Conservation (phyloP, 2,329 filamentous ascomycete genomes). For the Talaromyces sp. region DNA sequence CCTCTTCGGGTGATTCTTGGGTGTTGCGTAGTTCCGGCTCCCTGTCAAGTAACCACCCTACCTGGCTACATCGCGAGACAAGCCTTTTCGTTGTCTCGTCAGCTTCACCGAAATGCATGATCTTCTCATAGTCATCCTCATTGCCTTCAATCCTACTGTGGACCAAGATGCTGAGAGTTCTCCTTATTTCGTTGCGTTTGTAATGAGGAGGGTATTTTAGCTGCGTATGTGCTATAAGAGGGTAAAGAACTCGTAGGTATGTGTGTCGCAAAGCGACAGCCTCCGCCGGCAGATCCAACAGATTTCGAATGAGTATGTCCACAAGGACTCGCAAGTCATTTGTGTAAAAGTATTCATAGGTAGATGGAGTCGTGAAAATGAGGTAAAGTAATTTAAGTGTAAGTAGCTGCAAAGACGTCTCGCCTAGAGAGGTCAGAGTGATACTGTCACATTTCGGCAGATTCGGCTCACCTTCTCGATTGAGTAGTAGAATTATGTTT, state of each 20-base stretch:
- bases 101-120: slow-evolving; percentile 49
- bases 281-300: slow-evolving; percentile 92
- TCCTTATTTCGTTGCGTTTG: slow-evolving; percentile 80
- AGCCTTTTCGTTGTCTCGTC: slow-evolving; percentile 50
- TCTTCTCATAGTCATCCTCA: slow-evolving; percentile 43
- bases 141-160: slow-evolving; percentile 66
- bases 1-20: slow-evolving; percentile 9
- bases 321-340: slow-evolving; percentile 92
- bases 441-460: background rate
- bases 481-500: slow-evolving; percentile 92
- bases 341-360: slow-evolving; percentile 97
- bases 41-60: slow-evolving; percentile 42
- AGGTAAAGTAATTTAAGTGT: slow-evolving; percentile 95
- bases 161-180: slow-evolving; percentile 69
- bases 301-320: slow-evolving; percentile 92
- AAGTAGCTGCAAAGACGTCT: slow-evolving; percentile 90
- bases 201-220: slow-evolving; percentile 83
- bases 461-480: slow-evolving; percentile 66
- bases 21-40: slow-evolving; percentile 19
- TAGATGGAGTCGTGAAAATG: slow-evolving; percentile 85
- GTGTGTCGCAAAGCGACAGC: slow-evolving; percentile 73
- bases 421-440: slow-evolving; percentile 46
- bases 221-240: slow-evolving; percentile 86
- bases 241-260: slow-evolving; percentile 88
- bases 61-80: slow-evolving; percentile 45